These are phyloP conservation scores for Trapa incisa DNA, from an alignment of 345 rosid species.

Conservation along the genomic window DNA sequence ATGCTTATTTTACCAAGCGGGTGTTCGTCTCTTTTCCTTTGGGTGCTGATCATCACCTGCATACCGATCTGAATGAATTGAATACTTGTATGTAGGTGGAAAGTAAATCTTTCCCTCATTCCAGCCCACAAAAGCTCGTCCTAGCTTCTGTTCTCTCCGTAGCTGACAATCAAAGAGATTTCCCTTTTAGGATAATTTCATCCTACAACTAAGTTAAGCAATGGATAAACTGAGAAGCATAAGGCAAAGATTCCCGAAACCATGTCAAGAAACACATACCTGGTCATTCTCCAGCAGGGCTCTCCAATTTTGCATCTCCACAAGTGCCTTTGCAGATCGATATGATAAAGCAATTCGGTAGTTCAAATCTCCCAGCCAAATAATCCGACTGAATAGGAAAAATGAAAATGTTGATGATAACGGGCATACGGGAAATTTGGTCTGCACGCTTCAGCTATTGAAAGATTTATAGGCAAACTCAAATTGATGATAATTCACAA, in stretches of 20 bases:
- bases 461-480: too few relatives aligned
- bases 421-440: too few relatives aligned
- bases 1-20: constrained; percentile 59
- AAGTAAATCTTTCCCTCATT: constrained; percentile 89
- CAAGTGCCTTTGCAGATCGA: constrained; percentile 95
- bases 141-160: constrained; percentile 77
- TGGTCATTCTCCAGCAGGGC: constrained; percentile 90
- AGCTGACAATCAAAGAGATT: constrained; percentile 35
- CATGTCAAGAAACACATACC: constrained; percentile 26
- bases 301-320: constrained; percentile 98
- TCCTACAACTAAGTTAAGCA: too few relatives aligned
- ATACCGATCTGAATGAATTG: constrained; percentile 88
- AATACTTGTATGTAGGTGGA: constrained; percentile 97
- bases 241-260: constrained; percentile 1
- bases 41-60: constrained; percentile 89
- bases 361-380: constrained; percentile 97
- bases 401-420: neutral
- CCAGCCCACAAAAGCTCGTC: constrained; percentile 87
- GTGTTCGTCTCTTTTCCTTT: constrained; percentile 94
- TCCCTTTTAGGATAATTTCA: constrained; percentile 6
- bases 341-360: constrained; percentile 91
- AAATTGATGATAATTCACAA: neutral
- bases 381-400: constrained; percentile 52
- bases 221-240: neutral
- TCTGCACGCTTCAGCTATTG: too few relatives aligned